A percentile compares a stretch with the other conserved stretches of the same genome.
Evolutionary conservation across 140 eudicot species (phyloP).

Genomic region (Ambrosia hybrid): DNA sequence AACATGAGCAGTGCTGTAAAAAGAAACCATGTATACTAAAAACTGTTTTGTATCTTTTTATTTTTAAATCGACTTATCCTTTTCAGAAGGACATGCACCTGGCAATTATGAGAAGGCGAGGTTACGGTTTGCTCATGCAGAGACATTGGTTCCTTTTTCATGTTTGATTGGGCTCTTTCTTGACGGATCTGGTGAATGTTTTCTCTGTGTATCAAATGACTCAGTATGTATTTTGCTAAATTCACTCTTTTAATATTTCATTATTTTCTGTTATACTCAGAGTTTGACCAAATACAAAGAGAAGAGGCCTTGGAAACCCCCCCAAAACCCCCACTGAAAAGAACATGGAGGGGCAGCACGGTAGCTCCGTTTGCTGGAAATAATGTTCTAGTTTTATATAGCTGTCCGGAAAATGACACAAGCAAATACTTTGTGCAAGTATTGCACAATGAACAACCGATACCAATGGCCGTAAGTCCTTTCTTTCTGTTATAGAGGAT

Average conservation of each 20-base stretch:
- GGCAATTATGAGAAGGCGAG: slow-evolving; percentile 93
- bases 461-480: slow-evolving; percentile 73
- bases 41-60: background rate
- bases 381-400: slow-evolving; percentile 70
- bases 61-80: slow-evolving; percentile 15
- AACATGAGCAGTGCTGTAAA: no score
- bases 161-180: slow-evolving; percentile 94
- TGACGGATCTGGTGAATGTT: slow-evolving; percentile 74
- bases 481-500: background rate
- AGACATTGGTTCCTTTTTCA: slow-evolving; percentile 92
- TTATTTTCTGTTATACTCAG: slow-evolving; percentile 27
- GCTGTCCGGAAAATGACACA: slow-evolving; percentile 53
- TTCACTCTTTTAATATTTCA: background rate
- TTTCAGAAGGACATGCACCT: slow-evolving; percentile 59
- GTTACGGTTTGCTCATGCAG: slow-evolving; percentile 95
- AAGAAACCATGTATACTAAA: no score
- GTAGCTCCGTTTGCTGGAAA: slow-evolving; percentile 96
- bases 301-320: slow-evolving; percentile 76
- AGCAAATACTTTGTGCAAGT: slow-evolving; percentile 81
- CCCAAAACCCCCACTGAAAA: slow-evolving; percentile 77
- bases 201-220: background rate
- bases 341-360: slow-evolving; percentile 83
- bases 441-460: slow-evolving; percentile 82
- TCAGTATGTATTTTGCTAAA: background rate
- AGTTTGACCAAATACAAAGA: slow-evolving; percentile 65